Base-by-base conservation (phyloP, 2,329 filamentous ascomycete species). In the Proliferodiscus dingleyae region DNA sequence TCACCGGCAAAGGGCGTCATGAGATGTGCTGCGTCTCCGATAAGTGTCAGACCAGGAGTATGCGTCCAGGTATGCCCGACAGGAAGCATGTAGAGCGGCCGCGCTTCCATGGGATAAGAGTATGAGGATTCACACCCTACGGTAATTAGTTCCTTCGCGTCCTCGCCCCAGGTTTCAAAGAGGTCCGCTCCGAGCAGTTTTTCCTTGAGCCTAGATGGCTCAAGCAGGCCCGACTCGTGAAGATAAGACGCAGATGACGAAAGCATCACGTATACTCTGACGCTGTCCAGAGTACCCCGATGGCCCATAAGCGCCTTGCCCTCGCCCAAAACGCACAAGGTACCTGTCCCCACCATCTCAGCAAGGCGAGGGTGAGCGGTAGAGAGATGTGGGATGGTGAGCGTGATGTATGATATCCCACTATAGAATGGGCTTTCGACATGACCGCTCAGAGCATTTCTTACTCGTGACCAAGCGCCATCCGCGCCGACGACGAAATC, bases 11-110 rank as follows among this genome's bases (percentile, higher is more conserved):
- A 71, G 1, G 68, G 68, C 2, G 67, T 67, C 66, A 71, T 70
- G 4, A 73, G 45, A 56, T 75, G 71, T 6, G 71, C 71, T 3
- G 71, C 68, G 53, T 75, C 71, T 2, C 73, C 73, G 9, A 75
- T 54, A 21, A 77, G 59, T 2, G 73, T 72, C 4, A 71, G 59
- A 2, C 71, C 70, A 8, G 5, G 16, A n/a, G 29, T 37, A 11
- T 45, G 37, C 24, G 43, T 37, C 53, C 53, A 55, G 5, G 11
- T 29, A 10, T 41, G 16, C 21, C 39, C 46, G 3, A 37, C 18
- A 11, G 53, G 53, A 18, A 52, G 36, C 42, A 46, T 49, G 36
- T 52, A 50, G 5, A 54, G 26, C 39, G 61, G 57, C 2, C 64
- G 54, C 32, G 43, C 28, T 9, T 49, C 37, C 24, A 40, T 60